Evolutionary conservation across 2,329 filamentous ascomycete genomes (phyloP).

Genomic region (Calonectria hongkongensis): DNA sequence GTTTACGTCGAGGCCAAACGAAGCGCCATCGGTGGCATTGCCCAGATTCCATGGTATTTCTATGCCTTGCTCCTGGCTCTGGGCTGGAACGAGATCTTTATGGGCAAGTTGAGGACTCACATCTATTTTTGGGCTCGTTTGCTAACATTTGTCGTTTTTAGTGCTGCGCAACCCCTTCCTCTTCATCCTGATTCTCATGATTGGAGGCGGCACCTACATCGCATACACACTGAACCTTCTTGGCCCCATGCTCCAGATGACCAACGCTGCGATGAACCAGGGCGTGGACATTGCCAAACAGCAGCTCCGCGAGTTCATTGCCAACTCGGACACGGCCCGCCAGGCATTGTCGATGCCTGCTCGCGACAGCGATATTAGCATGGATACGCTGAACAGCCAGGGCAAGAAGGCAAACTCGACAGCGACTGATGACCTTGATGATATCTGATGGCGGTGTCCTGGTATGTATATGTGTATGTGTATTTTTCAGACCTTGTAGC

Average conservation of each 20-base stretch:
- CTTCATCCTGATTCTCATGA: slow-evolving; percentile 89
- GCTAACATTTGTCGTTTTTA: slow-evolving; percentile 60
- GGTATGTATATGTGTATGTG: slow-evolving; percentile 43
- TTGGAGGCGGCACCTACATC: slow-evolving; percentile 86
- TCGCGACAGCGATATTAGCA: slow-evolving; percentile 70
- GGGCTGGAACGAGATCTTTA: slow-evolving; percentile 99
- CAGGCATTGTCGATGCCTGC: slow-evolving; percentile 88
- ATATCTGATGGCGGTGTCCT: slow-evolving; percentile 66
- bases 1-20: slow-evolving; percentile 99
- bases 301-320: slow-evolving; percentile 91
- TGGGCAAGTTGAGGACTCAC: slow-evolving; percentile 77
- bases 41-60: slow-evolving; percentile 95
- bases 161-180: slow-evolving; percentile 95
- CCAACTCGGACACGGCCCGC: slow-evolving; percentile 88
- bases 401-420: slow-evolving; percentile 69
- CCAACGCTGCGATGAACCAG: slow-evolving; percentile 89
- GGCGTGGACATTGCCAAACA: slow-evolving; percentile 94
- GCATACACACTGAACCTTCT: slow-evolving; percentile 96
- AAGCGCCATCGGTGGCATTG: slow-evolving; percentile 95
- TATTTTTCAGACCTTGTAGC: slow-evolving; percentile 43
- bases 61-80: slow-evolving; percentile 91
- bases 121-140: not conserved
- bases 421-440: slow-evolving; percentile 74
- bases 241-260: slow-evolving; percentile 96
- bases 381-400: slow-evolving; percentile 76